Evolutionary conservation across 1,139 yeast genomes (phyloP).

Genomic region (Lizanozyma gosingica): DNA sequence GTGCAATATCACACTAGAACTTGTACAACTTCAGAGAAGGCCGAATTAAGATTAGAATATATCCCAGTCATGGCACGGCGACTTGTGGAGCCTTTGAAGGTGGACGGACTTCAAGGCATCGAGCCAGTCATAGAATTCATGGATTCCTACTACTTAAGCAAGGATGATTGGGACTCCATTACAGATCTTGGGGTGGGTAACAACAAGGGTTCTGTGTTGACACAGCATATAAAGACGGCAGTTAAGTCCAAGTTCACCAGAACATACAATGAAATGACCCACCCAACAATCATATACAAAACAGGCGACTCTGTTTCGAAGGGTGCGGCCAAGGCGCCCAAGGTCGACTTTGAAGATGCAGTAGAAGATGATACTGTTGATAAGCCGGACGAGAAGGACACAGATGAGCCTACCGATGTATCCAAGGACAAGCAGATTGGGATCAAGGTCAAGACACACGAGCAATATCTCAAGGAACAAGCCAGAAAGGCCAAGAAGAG

Average conservation of each 20-base stretch:
- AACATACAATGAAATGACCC: conserved; percentile 62
- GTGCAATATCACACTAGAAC: conserved; percentile 81
- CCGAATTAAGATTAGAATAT: conserved; percentile 71
- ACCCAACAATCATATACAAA: conserved; percentile 80
- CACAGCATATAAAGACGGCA: conserved; percentile 55
- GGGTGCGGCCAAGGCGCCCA: conserved; percentile 28
- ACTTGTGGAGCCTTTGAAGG: conserved; percentile 48
- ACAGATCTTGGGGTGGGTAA: conserved; percentile 75
- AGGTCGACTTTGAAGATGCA: conserved; percentile 52
- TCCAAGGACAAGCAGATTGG: conserved; percentile 38
- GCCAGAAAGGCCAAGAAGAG: conserved; percentile 9
- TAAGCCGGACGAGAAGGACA: conserved; percentile 26
- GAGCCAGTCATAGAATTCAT: conserved; percentile 53
- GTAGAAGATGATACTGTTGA: conserved; percentile 43
- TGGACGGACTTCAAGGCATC: conserved; percentile 53
- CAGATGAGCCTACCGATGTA: conserved; percentile 16
- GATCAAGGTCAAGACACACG: conserved; percentile 14
- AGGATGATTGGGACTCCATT: conserved; percentile 85
- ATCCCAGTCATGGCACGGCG: conserved; percentile 53
- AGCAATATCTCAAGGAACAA: background rate
- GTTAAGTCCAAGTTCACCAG: conserved; percentile 83
- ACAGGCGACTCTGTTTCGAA: conserved; percentile 47
- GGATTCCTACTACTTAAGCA: conserved; percentile 80
- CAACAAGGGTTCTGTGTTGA: conserved; percentile 36
- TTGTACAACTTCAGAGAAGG: conserved; percentile 66